These are phyloP conservation scores for Eucalyptus camaldulensis DNA, from an alignment of 345 rosid species.

Conservation along the genomic window DNA sequence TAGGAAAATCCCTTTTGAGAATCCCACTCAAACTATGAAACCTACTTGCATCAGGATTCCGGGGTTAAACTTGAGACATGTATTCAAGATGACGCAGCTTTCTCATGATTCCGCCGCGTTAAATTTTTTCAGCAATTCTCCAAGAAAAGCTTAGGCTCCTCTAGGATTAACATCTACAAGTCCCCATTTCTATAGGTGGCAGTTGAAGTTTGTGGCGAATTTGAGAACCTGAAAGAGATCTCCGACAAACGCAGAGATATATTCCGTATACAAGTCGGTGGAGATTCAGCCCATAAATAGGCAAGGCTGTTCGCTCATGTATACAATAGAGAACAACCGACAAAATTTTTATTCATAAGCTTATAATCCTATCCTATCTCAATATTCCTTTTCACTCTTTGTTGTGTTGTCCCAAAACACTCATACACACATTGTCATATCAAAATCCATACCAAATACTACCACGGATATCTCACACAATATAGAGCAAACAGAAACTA, in stretches of 20 bases:
- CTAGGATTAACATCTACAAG: not conserved
- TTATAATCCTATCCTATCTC: not conserved
- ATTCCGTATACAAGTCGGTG: accelerated
- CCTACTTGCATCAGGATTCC: accelerated
- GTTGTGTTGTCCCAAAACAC: not conserved
- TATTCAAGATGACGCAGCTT: not conserved
- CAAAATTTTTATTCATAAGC: not conserved
- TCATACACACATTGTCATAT: not conserved
- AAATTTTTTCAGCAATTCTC: not conserved
- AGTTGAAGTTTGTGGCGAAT: not conserved
- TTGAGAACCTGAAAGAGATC: accelerated
- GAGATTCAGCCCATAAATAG: not conserved
- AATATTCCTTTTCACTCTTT: not conserved
- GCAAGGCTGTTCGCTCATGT: not conserved
- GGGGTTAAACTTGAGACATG: not conserved
- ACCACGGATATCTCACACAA: not conserved
- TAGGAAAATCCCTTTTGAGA: not conserved
- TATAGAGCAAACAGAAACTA: not conserved
- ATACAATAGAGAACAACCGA: not conserved
- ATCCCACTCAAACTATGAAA: accelerated
- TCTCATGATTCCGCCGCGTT: not conserved
- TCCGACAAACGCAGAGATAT: not conserved
- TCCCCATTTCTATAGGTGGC: accelerated
- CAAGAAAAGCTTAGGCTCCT: not conserved
- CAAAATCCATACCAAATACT: not conserved